Base-by-base conservation (phyloP, 148 eudicot genomes). In the Hydrangea macrophylla region DNA sequence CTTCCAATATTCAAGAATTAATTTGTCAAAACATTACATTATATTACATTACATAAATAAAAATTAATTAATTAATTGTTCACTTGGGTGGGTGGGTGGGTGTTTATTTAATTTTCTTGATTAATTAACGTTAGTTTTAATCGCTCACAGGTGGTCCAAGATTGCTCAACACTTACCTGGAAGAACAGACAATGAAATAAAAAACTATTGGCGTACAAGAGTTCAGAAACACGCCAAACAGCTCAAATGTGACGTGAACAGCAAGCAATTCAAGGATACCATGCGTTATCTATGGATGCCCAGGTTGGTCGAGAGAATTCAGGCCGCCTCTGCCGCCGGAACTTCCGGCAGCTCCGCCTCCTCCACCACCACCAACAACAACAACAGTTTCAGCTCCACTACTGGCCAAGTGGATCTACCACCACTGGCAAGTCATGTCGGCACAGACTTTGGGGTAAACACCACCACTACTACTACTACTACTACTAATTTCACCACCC, bases 281-380 rank as follows among this genome's bases (percentile, higher is more conserved):
- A 68, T 86, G 73, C 76, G 76, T 7, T 69, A 86, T 9, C 70
- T 75, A 9, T 88, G 90, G 90, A 88, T 88, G 72, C 93, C 93
- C 1, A 66, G 81, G 32, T 58, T 94, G 3, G 89, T 87, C 9
- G 99, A 94, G 73, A 67, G 97, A 39, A 94, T 94, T 44, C 97
- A 94, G 69, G 97, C 95, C 0, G 90, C 98, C 4, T 70, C 80
- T 26, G 35, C 74, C 22, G 51, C 82, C 62, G 35, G 83, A 53
- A 6, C 65, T 55, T 1, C 53, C 20, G 5, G 18, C 1, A 7
- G 17, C 22, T 6, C 23, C 53, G 22, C 23, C 53, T 15, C 53
- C 53, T 15, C 53, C 51, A 5, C 51, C n/a, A n/a, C n/a, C n/a
- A n/a, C n/a, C n/a, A n/a, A n/a, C n/a, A n/a, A n/a, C n/a, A n/a